These are phyloP conservation scores for Perilla frutescens DNA, from an alignment of 257 asterid genomes.

Conservation along the genomic window DNA sequence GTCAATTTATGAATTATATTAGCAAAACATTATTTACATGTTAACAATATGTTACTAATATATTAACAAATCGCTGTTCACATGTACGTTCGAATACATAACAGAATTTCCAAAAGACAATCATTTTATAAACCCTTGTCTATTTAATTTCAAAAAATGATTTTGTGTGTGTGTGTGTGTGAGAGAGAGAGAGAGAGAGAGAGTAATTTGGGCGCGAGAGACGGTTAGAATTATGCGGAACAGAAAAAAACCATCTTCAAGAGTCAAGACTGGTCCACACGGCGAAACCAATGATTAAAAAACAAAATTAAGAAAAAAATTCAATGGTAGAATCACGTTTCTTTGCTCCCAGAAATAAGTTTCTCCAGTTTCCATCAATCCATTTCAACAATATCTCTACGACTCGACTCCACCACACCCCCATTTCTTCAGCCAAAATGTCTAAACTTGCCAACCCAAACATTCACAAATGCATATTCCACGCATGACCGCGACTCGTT, in stretches of 20 bases:
- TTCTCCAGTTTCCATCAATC: constrained; percentile 29
- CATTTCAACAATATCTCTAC: constrained; percentile 34
- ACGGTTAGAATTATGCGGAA: constrained; percentile 32
- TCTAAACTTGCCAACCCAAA: constrained; percentile 35
- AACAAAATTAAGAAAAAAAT: constrained; percentile 23
- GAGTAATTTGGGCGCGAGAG: constrained; percentile 35
- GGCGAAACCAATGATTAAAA: constrained; percentile 28
- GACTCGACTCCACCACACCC: too few species aligned
- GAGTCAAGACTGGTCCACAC: constrained; percentile 57
- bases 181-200: neutral
- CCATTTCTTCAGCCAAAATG: constrained; percentile 10
- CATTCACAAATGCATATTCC: neutral
- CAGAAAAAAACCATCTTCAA: neutral
- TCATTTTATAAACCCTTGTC: too few species aligned
- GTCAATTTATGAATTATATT: too few species aligned
- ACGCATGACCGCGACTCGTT: neutral
- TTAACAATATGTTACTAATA: too few species aligned
- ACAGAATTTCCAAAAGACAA: too few species aligned
- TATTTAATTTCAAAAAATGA: too few species aligned
- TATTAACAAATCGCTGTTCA: too few species aligned
- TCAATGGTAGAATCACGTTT: constrained; percentile 42
- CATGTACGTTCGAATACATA: too few species aligned
- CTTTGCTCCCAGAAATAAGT: neutral
- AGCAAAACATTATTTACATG: too few species aligned
- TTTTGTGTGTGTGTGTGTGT: too few species aligned